phyloP scores from a whole-genome alignment of 2,329 filamentous ascomycete species.

The Pseudocercospora crystallina region DNA sequence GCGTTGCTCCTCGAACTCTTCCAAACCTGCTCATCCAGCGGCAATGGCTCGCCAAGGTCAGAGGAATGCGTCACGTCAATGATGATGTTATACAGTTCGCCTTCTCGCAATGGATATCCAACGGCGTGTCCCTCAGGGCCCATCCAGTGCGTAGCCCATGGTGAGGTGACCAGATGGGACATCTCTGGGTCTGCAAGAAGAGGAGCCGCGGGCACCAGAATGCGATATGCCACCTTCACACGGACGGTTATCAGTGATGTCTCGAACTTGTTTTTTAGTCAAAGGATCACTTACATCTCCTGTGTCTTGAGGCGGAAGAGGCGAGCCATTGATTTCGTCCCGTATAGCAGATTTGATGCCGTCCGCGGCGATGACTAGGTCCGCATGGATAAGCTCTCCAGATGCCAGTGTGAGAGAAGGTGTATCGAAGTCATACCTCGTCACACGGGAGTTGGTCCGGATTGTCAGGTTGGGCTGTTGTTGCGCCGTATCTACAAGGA shows the following conservation, averaged over 20 bases:
- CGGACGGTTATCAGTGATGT: too few species aligned
- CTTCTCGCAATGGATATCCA: conserved; percentile 33
- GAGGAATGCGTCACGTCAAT: conserved; percentile 27
- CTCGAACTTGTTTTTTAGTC: too few species aligned
- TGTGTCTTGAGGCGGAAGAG: conserved; percentile 29
- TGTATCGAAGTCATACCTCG: conserved; percentile 28
- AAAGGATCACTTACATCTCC: conserved; percentile 25
- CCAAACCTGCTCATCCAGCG: conserved; percentile 30
- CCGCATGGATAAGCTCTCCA: conserved; percentile 23
- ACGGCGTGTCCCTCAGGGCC: conserved; percentile 35
- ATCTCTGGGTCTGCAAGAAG: conserved; percentile 31
- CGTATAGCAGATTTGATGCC: conserved; percentile 33
- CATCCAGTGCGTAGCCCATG: conserved; percentile 34
- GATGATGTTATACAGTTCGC: conserved; percentile 37
- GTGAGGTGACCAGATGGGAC: conserved; percentile 28
- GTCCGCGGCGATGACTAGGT: conserved; percentile 34
- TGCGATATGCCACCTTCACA: conserved; percentile 27
- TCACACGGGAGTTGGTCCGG: conserved; percentile 24
- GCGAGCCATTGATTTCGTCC: conserved; percentile 27
- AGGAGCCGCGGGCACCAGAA: conserved; percentile 27
- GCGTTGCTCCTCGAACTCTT: conserved; percentile 29
- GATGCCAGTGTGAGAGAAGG: conserved; percentile 24
- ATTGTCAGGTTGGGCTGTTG: conserved; percentile 20
- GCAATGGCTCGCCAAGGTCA: conserved; percentile 21
- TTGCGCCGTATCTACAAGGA: conserved; percentile 22